These are phyloP conservation scores for Monoraphidium neglectum DNA, from an alignment of 139 green algal species.

Conservation along the genomic window DNA sequence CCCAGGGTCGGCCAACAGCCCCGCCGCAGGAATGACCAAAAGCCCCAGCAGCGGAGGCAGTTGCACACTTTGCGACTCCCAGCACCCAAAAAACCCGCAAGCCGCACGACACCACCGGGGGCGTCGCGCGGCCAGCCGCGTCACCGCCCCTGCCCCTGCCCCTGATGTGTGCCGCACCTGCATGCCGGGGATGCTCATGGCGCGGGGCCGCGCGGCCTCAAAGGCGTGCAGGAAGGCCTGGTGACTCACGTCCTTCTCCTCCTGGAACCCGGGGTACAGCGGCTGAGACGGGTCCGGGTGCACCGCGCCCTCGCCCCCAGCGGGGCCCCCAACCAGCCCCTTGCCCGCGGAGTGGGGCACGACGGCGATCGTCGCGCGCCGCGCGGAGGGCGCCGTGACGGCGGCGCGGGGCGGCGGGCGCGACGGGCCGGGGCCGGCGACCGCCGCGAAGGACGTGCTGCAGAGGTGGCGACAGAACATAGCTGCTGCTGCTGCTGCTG, in stretches of 20 bases:
- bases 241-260: constrained; percentile 28
- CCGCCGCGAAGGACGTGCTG: no score
- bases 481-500: no score
- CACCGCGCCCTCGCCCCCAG: not conserved
- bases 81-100: not conserved
- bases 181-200: constrained; percentile 23
- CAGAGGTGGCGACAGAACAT: no score
- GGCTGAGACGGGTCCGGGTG: not conserved
- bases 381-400: no score
- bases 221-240: constrained; percentile 34
- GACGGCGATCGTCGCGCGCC: no score
- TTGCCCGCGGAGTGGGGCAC: no score
- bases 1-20: not conserved
- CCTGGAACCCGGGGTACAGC: constrained; percentile 7
- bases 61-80: not conserved
- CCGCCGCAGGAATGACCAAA: not conserved
- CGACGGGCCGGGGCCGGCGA: no score
- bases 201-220: constrained; percentile 16
- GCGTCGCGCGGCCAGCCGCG: not conserved
- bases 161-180: constrained; percentile 32
- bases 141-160: constrained; percentile 1
- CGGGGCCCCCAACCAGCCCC: no score
- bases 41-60: not conserved
- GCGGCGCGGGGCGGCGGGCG: no score
- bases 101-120: not conserved